phyloP scores from a whole-genome alignment of 83 land plant genomes.

The Diphasiastrum complanatum region DNA sequence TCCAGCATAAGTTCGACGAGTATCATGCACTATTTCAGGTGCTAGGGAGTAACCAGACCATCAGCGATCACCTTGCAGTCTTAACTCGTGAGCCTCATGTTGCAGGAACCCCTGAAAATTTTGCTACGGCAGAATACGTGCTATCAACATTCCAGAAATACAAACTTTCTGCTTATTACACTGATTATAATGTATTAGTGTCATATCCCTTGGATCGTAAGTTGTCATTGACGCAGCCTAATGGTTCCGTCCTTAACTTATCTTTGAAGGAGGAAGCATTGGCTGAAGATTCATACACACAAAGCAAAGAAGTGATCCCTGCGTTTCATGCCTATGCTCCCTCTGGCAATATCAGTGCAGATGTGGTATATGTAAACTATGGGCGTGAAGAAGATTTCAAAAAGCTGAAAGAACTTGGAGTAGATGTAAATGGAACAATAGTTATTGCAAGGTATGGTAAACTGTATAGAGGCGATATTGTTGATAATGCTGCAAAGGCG shows the following conservation, averaged over 20 bases:
- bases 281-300: slow-evolving; percentile 8
- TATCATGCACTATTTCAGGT: too few relatives aligned
- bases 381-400: slow-evolving; percentile 22
- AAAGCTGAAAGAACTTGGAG: slow-evolving; percentile 15
- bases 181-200: slow-evolving; percentile 24
- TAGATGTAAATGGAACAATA: slow-evolving; percentile 22
- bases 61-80: slow-evolving; percentile 12
- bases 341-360: slow-evolving; percentile 22
- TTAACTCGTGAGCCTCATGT: slow-evolving; percentile 28
- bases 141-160: slow-evolving; percentile 3
- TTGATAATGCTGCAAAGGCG: slow-evolving; percentile 21
- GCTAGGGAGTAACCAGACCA: slow-evolving; percentile 18
- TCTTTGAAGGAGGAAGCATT: slow-evolving; percentile 15
- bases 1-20: too few relatives aligned
- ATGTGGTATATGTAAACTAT: slow-evolving; percentile 26
- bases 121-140: slow-evolving; percentile 24
- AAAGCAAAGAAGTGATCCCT: slow-evolving; percentile 15
- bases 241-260: neutral
- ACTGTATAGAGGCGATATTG: slow-evolving; percentile 28
- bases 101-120: slow-evolving; percentile 29
- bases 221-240: slow-evolving; percentile 11
- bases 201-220: slow-evolving; percentile 25
- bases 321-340: slow-evolving; percentile 29
- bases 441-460: slow-evolving; percentile 24
- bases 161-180: slow-evolving; percentile 21